Base-by-base conservation (phyloP, 176 grass and related monocot genomes). In the Phragmites australis region DNA sequence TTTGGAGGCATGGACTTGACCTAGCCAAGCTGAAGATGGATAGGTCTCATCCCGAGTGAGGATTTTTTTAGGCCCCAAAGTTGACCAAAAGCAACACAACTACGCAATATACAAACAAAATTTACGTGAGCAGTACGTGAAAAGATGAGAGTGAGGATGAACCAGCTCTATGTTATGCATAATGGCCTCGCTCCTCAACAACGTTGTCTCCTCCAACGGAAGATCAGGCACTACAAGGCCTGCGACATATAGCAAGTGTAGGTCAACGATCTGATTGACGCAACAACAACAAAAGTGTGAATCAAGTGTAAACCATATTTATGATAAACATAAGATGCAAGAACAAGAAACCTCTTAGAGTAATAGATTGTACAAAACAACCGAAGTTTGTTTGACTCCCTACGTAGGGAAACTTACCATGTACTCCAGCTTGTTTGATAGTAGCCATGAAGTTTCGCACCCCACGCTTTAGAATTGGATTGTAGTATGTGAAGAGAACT, bases 171-270 rank as follows among this genome's bases (percentile, higher is more conserved):
- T 93, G 58, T 65, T 80, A 59, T 98, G 88, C 76, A 68, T 82
- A 84, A 69, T 81, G 9, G 96, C 88, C 84, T 93, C 84, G 5
- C 78, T 88, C 63, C 90, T 93, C 66, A 98, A 70, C 79, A 70
- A 69, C 9, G 82, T 46, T 76, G 91, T 75, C 85, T 97, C 94
- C 83, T 97, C 94, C 77, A 97, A 87, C 75, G 91, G 91, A 74
- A 97, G 89, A 93, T 97, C 94, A 81, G 94, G 94, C 42, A 97
- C 89, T 2, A 97, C 87, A 90, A 97, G 91, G 70, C 94, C 94
- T 97, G 79, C 62, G 71, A 73, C 75, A 87, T 74, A 40, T 60
- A 31, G 49, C 19, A 64, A 64, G 17, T 68, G 32, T 51, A 44
- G 47, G 67, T 50, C 55, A 77, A 56, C 1, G 1, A 68, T 46